These are phyloP conservation scores for Raffaelea deltoideospora DNA, from an alignment of 2,329 filamentous ascomycete species.

Conservation along the genomic window DNA sequence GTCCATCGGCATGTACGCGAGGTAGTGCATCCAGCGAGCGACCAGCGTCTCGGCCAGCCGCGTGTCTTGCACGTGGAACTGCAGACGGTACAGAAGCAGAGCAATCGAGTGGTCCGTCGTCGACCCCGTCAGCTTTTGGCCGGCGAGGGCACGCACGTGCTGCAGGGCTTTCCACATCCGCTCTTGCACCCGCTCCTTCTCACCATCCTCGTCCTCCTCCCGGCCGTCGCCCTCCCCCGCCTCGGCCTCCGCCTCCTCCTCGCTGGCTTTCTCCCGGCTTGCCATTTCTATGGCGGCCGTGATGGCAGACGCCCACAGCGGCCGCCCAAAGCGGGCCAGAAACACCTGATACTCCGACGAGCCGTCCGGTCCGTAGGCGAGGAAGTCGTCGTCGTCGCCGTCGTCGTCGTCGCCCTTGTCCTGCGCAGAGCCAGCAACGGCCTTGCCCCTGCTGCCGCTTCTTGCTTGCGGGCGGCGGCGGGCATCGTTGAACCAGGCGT, in stretches of 20 bases:
- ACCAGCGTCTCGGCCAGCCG: neutral
- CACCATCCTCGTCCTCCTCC: neutral
- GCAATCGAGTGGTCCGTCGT: too few species aligned
- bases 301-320: neutral
- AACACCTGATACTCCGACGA: neutral
- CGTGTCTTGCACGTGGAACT: neutral
- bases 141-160: too few species aligned
- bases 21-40: constrained; percentile 1
- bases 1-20: neutral
- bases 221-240: neutral
- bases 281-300: neutral
- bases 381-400: too few species aligned
- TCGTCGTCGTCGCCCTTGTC: too few species aligned
- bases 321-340: neutral
- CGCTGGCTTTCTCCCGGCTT: neutral
- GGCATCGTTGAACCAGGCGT: neutral
- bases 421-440: too few species aligned
- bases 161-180: too few species aligned
- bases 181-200: too few species aligned
- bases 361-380: constrained; percentile 1
- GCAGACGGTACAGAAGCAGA: neutral
- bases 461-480: neutral
- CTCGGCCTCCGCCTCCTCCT: neutral
- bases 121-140: too few species aligned
- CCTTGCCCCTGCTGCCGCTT: neutral